Conservation (phyloP, 352 stramenopile genomes). For the Phytopythium sindhum region DNA sequence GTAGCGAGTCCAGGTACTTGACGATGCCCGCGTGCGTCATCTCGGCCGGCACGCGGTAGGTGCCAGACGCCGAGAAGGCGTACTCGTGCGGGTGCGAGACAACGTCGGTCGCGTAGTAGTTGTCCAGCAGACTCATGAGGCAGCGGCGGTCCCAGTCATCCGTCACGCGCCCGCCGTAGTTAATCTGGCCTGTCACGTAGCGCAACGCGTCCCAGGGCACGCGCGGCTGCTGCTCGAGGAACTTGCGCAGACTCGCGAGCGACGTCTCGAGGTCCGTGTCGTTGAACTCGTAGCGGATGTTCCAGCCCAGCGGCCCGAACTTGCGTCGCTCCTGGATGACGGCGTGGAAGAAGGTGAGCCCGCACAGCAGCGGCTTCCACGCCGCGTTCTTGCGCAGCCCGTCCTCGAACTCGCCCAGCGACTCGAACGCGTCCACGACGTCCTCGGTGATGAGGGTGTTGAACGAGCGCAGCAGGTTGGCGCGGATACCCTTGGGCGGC, state of each 20-base stretch:
- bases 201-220: constrained; percentile 93
- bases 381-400: constrained; percentile 52
- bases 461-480: constrained; percentile 89
- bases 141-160: constrained; percentile 94
- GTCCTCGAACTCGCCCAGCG: constrained; percentile 56
- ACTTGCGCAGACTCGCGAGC: constrained; percentile 86
- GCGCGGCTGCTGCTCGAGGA: constrained; percentile 88
- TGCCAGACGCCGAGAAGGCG: constrained; percentile 85
- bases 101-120: constrained; percentile 88
- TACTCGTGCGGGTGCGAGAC: constrained; percentile 59
- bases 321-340: constrained; percentile 94
- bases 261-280: constrained; percentile 94
- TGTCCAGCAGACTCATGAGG: constrained; percentile 91
- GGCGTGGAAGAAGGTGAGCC: constrained; percentile 93
- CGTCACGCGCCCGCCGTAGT: constrained; percentile 95
- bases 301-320: constrained; percentile 93
- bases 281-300: constrained; percentile 96
- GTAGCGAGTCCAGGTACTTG: constrained; percentile 82
- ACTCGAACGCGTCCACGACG: constrained; percentile 52
- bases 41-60: constrained; percentile 79
- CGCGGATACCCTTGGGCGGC: constrained; percentile 88
- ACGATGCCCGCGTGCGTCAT: constrained; percentile 53
- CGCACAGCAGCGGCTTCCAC: constrained; percentile 90
- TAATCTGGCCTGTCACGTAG: constrained; percentile 95
- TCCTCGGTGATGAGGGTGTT: constrained; percentile 84